phyloP scores from a whole-genome alignment of 495 filamentous ascomycete genomes.

The Durotheca rogersii region DNA sequence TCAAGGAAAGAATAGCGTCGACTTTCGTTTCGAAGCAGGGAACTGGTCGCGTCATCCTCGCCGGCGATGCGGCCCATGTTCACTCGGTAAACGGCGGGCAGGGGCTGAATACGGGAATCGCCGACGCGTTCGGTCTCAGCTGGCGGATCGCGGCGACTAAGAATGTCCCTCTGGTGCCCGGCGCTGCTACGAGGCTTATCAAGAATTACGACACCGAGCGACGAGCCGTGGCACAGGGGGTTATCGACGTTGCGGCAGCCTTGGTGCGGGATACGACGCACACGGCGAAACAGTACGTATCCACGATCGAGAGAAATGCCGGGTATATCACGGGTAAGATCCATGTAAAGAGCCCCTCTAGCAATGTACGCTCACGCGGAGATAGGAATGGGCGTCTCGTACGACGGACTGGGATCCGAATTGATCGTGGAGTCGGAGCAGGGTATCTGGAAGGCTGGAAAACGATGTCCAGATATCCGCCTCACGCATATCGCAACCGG shows the following conservation, averaged over 20 bases:
- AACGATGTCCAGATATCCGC: slow-evolving; percentile 27
- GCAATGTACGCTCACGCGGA: not conserved
- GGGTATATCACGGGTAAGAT: slow-evolving; percentile 35
- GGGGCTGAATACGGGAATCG: slow-evolving; percentile 52
- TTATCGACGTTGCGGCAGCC: slow-evolving; percentile 51
- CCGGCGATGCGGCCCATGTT: slow-evolving; percentile 54
- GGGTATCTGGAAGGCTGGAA: slow-evolving; percentile 31
- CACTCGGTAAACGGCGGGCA: slow-evolving; percentile 53
- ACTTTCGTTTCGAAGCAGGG: slow-evolving; percentile 26
- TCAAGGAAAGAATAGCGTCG: slow-evolving; percentile 30
- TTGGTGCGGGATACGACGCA: slow-evolving; percentile 26
- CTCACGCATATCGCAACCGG: not conserved
- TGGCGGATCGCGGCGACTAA: slow-evolving; percentile 37
- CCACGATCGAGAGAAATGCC: slow-evolving; percentile 28
- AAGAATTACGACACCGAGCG: slow-evolving; percentile 54
- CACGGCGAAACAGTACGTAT: slow-evolving; percentile 31
- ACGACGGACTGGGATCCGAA: slow-evolving; percentile 25
- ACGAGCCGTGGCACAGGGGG: slow-evolving; percentile 46
- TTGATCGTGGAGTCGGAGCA: slow-evolving; percentile 24
- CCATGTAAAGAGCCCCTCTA: not conserved
- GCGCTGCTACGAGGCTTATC: slow-evolving; percentile 36
- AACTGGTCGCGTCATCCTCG: slow-evolving; percentile 43
- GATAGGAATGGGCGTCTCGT: slow-evolving; percentile 34
- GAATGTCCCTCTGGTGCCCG: not conserved
- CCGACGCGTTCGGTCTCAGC: slow-evolving; percentile 49